Evolutionary conservation across 371 early-diverging fungal species (phyloP), one percentile per base, ranked within the genome.

Genomic region (Mucor irregularis): DNA sequence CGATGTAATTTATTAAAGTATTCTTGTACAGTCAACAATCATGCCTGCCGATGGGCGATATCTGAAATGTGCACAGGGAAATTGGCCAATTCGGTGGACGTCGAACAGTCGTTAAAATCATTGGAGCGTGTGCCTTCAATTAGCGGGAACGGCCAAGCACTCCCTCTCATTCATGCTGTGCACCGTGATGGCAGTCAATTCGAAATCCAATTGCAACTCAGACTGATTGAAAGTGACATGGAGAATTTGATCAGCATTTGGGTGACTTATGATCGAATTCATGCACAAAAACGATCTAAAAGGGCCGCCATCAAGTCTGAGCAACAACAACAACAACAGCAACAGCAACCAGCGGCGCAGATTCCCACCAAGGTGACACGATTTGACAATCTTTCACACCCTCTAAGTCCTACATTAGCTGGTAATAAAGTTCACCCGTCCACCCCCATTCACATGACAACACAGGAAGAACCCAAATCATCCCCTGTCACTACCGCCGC

Each of bases 241-340:
- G 86, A 81, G 19, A 66, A 64, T 24, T 49, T 88, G 44, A 74
- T 76, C 49, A 85, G 86, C 21, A 59, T 87, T n/a, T 89, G 89
- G 89, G 81, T 89, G n/a, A 80, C 86, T 0, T 88, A 78, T 53
- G 83, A 87, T 56, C 85, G 87, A 19, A 66, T 71, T 16, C 66
- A 73, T 44, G 62, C 71, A 0, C 8, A 60, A 6, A 52, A 44
- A 34, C 37, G 51, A 46, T 26, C 34, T 35, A 54, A 55, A 42
- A 49, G 25, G 16, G 14, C 24, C 14, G 46, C 44, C 19, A 25
- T 11, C 17, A 10, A 42, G 8, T 16, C 13, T 22, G 11, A 8
- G 10, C 13, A 19, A 1, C 24, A 17, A 1, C 22, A 17, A 6
- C 35, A n/a, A 5, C 28, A 24, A 3, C 45, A 14, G 21, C 44